These are phyloP conservation scores for Hypoxylon sp. DNA, from an alignment of 2,329 filamentous ascomycete species.

Conservation along the genomic window DNA sequence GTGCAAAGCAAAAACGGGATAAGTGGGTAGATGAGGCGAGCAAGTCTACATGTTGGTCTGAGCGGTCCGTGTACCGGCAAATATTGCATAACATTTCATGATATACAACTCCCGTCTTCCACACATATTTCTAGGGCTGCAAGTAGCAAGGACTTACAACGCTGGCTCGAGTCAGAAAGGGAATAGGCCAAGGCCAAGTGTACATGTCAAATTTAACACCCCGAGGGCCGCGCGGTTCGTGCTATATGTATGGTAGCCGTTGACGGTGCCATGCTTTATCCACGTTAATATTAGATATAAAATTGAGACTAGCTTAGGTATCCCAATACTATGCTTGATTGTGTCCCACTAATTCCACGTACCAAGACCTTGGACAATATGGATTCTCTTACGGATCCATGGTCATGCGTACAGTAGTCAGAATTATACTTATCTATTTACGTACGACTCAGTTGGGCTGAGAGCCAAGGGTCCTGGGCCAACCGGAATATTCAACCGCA, in stretches of 20 bases:
- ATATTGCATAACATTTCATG: conserved; percentile 29
- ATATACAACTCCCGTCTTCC: conserved; percentile 32
- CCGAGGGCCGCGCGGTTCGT: conserved; percentile 22
- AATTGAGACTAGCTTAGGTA: conserved; percentile 5
- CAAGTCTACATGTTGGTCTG: conserved; percentile 8
- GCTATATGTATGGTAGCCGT: not conserved
- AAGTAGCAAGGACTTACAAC: conserved; percentile 8
- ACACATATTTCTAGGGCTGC: conserved; percentile 19
- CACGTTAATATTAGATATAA: conserved; percentile 9
- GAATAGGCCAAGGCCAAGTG: conserved; percentile 28
- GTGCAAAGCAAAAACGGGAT: conserved; percentile 15
- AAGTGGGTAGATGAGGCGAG: conserved; percentile 30
- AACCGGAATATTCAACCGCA: conserved; percentile 45
- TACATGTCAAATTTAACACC: conserved; percentile 25
- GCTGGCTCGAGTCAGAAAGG: conserved; percentile 18
- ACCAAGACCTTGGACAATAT: conserved; percentile 14
- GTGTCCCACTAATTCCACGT: conserved; percentile 7
- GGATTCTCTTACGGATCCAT: conserved; percentile 10
- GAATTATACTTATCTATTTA: conserved; percentile 19
- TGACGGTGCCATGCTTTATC: not conserved
- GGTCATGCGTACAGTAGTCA: conserved; percentile 13
- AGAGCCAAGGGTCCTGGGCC: conserved; percentile 34
- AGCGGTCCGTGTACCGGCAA: conserved; percentile 34
- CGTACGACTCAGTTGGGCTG: conserved; percentile 30
- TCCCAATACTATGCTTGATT: not conserved